These are phyloP conservation scores for Apiosordaria backusii DNA, from an alignment of 495 filamentous ascomycete species.

Conservation along the genomic window DNA sequence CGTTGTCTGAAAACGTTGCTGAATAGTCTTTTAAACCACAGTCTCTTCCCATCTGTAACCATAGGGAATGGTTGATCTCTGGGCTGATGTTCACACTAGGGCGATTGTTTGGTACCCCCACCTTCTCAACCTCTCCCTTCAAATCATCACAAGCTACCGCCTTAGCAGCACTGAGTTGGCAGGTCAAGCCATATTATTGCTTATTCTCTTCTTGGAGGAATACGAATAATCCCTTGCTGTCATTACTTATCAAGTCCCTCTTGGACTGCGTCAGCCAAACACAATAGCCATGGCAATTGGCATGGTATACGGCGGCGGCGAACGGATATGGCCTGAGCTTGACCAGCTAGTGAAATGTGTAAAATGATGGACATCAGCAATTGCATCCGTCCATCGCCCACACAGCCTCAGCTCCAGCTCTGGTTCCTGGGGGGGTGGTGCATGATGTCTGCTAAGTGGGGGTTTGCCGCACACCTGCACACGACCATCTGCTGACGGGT, in stretches of 20 bases:
- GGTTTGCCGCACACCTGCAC: conserved; percentile 6
- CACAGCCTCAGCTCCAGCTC: neutral
- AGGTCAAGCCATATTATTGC: no score
- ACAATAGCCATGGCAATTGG: conserved; percentile 3
- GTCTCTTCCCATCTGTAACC: neutral
- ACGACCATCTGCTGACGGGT: conserved; percentile 10
- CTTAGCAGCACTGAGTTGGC: neutral
- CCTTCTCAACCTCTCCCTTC: neutral
- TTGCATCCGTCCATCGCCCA: neutral
- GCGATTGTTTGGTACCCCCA: neutral
- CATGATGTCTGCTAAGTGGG: conserved; percentile 3
- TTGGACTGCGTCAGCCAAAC: neutral
- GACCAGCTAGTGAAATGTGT: neutral
- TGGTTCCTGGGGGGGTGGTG: neutral
- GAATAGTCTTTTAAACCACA: no score
- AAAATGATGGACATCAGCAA: conserved; percentile 12
- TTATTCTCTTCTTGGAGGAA: no score
- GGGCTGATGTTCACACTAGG: neutral
- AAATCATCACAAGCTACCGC: neutral
- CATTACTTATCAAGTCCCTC: neutral
- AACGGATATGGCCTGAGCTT: conserved; percentile 4
- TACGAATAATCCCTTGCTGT: neutral
- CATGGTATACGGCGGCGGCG: neutral
- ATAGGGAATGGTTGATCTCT: neutral
- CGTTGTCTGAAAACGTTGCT: neutral